Base-by-base conservation (phyloP, 805 yeast genomes). In the Sugiyamaella qingdaonensis region DNA sequence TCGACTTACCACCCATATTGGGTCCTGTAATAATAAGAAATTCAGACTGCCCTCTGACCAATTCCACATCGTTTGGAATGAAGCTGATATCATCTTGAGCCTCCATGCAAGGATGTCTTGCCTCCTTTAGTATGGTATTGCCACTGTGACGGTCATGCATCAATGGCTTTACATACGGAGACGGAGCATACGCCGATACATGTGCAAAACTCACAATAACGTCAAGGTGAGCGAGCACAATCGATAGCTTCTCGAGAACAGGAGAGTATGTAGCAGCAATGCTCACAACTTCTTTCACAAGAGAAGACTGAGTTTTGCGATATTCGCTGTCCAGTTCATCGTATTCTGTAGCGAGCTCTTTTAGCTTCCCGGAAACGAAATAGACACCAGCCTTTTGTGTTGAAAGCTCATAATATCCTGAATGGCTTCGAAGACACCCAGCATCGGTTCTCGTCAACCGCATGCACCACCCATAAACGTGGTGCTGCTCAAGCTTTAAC, bases 1-100 rank as follows among this genome's bases (percentile, higher is more conserved):
- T 91, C 0, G 96, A 89, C 68, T 91, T 91, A 65, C 97, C 97
- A 57, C 97, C 97, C 97, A 91, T 91, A 66, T 91, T 91, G 35
- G 97, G 97, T 33, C 97, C 97, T 0, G 97, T 91, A 24, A 94
- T 88, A 18, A 94, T 86, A 7, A 82, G 75, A 62, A 94, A 92
- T 54, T 88, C 90, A 11, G 80, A 73, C 2, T 69, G 66, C 13
- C 74, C 78, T 46, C 81, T 80, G 11, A 75, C 72, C 52, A 94
- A 73, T 10, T 73, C 68, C n/a, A 90, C 86, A 66, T 94, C 97
- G 68, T 94, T 94, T 2, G 97, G 82, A 56, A 94, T 92, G 64
- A 94, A 94, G n/a, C 81, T 78, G 50, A 91, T 74, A 57, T 88
- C 96, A 58, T 91, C 96, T 67, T 90, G 97, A 51, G 82, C 87